Evolutionary conservation across 2,329 filamentous ascomycete genomes (phyloP).

Genomic region (Colletotrichum melonis): DNA sequence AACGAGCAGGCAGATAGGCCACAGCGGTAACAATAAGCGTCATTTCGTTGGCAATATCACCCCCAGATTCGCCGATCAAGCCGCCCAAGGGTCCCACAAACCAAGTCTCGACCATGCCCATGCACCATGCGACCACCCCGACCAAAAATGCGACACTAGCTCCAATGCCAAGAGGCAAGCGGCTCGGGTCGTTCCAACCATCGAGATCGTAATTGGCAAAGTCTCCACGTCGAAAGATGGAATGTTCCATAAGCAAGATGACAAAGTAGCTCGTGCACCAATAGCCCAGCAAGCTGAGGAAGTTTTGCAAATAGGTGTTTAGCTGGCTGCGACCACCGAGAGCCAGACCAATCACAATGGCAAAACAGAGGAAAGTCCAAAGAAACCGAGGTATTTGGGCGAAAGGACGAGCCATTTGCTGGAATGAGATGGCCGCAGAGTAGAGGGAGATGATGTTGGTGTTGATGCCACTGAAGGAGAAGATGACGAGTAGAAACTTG

Average conservation of each 20-base stretch:
- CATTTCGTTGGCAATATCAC: not conserved
- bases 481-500: conserved; percentile 1
- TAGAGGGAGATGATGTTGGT: conserved; percentile 8
- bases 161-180: conserved; percentile 6
- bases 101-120: conserved; percentile 10
- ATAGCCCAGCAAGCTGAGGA: not conserved
- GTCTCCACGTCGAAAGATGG: conserved; percentile 2
- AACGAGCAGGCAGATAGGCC: not conserved
- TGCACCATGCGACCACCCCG: conserved; percentile 2
- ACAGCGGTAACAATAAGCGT: not conserved
- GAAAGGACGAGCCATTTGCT: not conserved
- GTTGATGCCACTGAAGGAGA: conserved; percentile 10
- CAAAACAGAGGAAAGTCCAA: not conserved
- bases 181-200: conserved; percentile 12
- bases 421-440: conserved; percentile 6
- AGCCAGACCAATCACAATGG: not conserved
- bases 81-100: conserved; percentile 7
- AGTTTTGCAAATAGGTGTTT: not conserved
- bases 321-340: not conserved
- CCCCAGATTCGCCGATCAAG: conserved; percentile 2
- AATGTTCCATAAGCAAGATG: not conserved
- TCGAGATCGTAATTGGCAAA: conserved; percentile 8
- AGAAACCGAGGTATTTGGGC: not conserved
- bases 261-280: not conserved
- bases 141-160: conserved; percentile 3